Evolutionary conservation across 2,329 filamentous ascomycete genomes (phyloP).

Genomic region (Alternaria sp.): DNA sequence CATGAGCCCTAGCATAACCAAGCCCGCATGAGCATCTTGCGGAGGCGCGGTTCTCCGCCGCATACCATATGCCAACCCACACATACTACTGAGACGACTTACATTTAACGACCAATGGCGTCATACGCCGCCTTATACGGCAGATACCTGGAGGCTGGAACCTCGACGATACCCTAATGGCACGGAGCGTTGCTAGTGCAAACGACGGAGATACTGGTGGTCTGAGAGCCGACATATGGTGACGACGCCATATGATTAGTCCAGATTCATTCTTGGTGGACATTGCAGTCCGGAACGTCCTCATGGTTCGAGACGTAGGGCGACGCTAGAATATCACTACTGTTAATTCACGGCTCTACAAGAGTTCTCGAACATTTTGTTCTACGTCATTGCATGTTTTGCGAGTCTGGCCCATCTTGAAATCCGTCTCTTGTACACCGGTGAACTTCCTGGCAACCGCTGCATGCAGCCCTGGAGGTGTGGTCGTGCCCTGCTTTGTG

Average conservation of each 20-base stretch:
- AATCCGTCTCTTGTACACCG: neutral
- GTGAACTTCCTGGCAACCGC: neutral
- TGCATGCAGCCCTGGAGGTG: neutral
- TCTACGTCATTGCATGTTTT: neutral
- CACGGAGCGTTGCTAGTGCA: neutral
- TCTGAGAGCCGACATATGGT: neutral
- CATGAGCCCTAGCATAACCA: conserved; percentile 1
- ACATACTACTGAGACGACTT: conserved; percentile 2
- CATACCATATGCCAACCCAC: conserved; percentile 1
- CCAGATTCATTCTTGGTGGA: neutral
- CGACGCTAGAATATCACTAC: neutral
- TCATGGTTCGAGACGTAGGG: neutral
- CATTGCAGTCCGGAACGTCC: neutral
- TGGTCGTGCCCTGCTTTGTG: neutral
- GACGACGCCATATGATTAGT: conserved; percentile 1
- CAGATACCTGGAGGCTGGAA: neutral
- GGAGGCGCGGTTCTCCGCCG: neutral
- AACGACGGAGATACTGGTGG: neutral
- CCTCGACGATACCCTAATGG: neutral
- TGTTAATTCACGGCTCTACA: neutral
- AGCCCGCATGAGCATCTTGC: conserved; percentile 1
- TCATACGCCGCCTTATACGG: neutral
- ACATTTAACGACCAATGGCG: conserved; percentile 1
- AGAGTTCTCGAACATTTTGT: neutral
- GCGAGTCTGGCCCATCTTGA: neutral